Conservation (phyloP, 1,139 yeast species). For the Lodderomyces metapsilosis region DNA sequence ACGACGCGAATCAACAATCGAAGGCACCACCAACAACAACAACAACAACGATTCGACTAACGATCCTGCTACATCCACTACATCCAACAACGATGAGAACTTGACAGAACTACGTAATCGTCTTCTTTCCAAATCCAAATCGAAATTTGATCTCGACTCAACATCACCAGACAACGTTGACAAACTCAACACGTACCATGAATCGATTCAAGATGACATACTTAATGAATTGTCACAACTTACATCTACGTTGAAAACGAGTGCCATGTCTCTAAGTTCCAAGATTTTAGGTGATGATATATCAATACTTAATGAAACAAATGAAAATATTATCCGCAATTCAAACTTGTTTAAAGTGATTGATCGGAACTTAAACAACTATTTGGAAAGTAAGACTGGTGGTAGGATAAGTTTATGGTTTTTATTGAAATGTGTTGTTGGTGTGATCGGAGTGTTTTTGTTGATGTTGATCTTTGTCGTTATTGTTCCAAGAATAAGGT, state of each 20-base stretch:
- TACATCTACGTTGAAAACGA: constrained; percentile 34
- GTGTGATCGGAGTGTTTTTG: constrained; percentile 25
- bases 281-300: constrained; percentile 38
- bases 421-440: constrained; percentile 28
- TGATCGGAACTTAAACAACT: constrained; percentile 38
- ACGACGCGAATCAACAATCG: neutral
- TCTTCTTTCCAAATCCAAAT: constrained; percentile 19
- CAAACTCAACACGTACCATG: constrained; percentile 37
- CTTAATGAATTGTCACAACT: constrained; percentile 37
- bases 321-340: constrained; percentile 37
- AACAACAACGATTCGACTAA: neutral
- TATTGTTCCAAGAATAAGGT: constrained; percentile 26
- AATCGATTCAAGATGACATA: constrained; percentile 43
- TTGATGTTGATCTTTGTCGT: constrained; percentile 27
- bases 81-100: constrained; percentile 15
- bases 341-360: constrained; percentile 36
- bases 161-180: constrained; percentile 6
- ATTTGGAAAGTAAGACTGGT: constrained; percentile 37
- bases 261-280: constrained; percentile 34
- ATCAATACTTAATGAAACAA: constrained; percentile 33
- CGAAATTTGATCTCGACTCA: constrained; percentile 6
- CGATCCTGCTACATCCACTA: neutral
- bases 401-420: constrained; percentile 39
- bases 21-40: neutral
- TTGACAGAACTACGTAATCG: constrained; percentile 25